Percentiles rank a stretch among this genome's conserved stretches.
phyloP scores from a whole-genome alignment of 2,329 filamentous ascomycete species.

The Hypoxylon sp. region DNA sequence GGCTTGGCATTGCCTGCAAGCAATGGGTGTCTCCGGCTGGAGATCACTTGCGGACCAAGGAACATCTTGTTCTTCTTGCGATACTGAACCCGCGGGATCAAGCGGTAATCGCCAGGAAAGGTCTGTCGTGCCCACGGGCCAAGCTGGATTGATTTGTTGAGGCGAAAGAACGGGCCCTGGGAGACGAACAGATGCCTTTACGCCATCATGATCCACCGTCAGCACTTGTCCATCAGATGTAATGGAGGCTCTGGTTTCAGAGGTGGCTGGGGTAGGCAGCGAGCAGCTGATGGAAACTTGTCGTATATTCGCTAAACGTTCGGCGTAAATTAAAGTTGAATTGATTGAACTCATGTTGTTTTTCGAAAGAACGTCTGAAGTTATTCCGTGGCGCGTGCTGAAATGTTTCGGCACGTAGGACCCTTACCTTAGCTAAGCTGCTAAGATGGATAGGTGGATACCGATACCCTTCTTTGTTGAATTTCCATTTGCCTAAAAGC shows the following conservation, averaged over 20 bases:
- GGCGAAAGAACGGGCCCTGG: conserved; percentile 56
- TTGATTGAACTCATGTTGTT: conserved; percentile 41
- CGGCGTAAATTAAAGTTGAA: conserved; percentile 66
- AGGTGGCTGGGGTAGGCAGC: conserved; percentile 58
- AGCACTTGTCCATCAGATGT: conserved; percentile 60
- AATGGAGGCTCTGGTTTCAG: conserved; percentile 59
- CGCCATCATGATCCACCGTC: conserved; percentile 60
- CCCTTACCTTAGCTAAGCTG: conserved; percentile 4
- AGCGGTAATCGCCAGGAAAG: conserved; percentile 68
- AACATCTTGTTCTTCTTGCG: conserved; percentile 55
- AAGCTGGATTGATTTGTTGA: conserved; percentile 53
- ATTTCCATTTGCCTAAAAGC: neutral
- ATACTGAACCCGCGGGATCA: conserved; percentile 11
- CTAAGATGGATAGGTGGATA: conserved; percentile 9
- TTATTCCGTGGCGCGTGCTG: neutral
- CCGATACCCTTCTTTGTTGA: neutral
- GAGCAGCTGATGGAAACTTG: conserved; percentile 70
- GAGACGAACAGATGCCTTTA: conserved; percentile 53
- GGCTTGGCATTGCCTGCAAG: conserved; percentile 56
- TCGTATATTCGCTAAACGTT: conserved; percentile 72
- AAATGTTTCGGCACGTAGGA: conserved; percentile 14
- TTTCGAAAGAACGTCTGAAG: conserved; percentile 24
- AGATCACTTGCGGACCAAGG: conserved; percentile 70
- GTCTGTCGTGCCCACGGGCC: conserved; percentile 48
- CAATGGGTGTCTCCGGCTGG: conserved; percentile 53